Evolutionary conservation across 2,329 filamentous ascomycete species (phyloP).

Genomic region (Phialemoniopsis sp.): DNA sequence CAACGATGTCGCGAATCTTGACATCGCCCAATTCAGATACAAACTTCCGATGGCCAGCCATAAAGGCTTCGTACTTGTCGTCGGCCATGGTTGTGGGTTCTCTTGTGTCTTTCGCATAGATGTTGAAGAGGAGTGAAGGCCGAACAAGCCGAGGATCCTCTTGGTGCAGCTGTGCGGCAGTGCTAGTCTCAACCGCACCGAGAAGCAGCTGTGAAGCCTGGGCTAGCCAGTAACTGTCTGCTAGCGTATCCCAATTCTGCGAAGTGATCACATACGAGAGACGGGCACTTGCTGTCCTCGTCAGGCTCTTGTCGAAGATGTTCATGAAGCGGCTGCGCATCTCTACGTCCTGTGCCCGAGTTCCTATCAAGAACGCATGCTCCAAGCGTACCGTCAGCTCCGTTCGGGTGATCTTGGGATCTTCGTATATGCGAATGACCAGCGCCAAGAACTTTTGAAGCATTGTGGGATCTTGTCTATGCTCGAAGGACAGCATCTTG

Average conservation of each 20-base stretch:
- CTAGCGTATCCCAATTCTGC: constrained; percentile 95
- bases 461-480: constrained; percentile 75
- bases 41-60: constrained; percentile 78
- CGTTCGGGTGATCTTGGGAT: constrained; percentile 89
- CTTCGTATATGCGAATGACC: constrained; percentile 97
- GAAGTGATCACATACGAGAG: constrained; percentile 84
- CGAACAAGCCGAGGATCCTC: constrained; percentile 82
- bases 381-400: constrained; percentile 97
- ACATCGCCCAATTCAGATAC: constrained; percentile 79
- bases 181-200: constrained; percentile 82
- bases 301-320: constrained; percentile 92
- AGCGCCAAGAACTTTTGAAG: constrained; percentile 91
- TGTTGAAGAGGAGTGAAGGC: constrained; percentile 67
- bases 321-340: constrained; percentile 97
- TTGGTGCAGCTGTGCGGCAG: constrained; percentile 69
- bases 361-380: constrained; percentile 95
- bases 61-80: constrained; percentile 74
- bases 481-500: constrained; percentile 97
- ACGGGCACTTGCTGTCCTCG: constrained; percentile 84
- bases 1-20: constrained; percentile 81
- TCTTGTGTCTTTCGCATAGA: constrained; percentile 66
- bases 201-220: constrained; percentile 93
- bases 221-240: constrained; percentile 93
- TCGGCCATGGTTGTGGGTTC: constrained; percentile 70
- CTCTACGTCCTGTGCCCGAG: constrained; percentile 85